Evolutionary conservation across 2,329 filamentous ascomycete genomes (phyloP), one percentile per base, ranked within the genome.

Genomic region (Graphiopsis chlorocephala): DNA sequence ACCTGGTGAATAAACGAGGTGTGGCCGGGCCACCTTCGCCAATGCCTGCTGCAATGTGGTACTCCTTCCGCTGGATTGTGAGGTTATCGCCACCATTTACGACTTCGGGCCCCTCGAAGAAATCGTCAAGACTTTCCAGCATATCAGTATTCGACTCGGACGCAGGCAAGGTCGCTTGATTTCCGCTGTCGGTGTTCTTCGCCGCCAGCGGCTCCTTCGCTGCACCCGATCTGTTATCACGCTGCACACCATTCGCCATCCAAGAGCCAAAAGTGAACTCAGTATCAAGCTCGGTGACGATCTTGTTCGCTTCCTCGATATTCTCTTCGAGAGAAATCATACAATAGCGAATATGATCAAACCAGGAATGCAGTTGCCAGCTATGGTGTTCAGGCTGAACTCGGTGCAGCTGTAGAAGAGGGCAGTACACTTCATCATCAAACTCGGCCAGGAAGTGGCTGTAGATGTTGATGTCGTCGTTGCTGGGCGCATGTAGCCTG

Each of bases 1-100:
- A 70, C n/a, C 67, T 68, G 1, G 68, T 70, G 67, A 73, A 73
- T 31, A 74, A 62, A 4, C 72, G 69, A 23, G 70, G 70, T 17
- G 70, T 64, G 23, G 61, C 62, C 17, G 55, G 31, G 7, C 66
- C 65, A 12, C 60, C 25, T 20, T 61, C 58, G 20, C 20, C 15
- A 42, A 35, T 67, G n/a, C 28, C 33, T 47, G 66, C 61, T 2
- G 48, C 15, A n/a, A 62, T 38, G n/a, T 42, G 10, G 33, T 62
- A 62, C 1, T 61, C 59, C 10, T 15, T 53, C 4, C 15, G 59
- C 31, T 11, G 15, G 28, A n/a, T 23, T n/a, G 38, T 28, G 38
- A 8, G 17, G 23, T 31, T 47, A 4, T 58, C 55, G 55, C 33
- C 55, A 17, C 12, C 28, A 26, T 20, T 17, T 5, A 15, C 35